Evolutionary conservation across 1,284 basidiomycete species (phyloP).

Genomic region (Trichosporon inkin): DNA sequence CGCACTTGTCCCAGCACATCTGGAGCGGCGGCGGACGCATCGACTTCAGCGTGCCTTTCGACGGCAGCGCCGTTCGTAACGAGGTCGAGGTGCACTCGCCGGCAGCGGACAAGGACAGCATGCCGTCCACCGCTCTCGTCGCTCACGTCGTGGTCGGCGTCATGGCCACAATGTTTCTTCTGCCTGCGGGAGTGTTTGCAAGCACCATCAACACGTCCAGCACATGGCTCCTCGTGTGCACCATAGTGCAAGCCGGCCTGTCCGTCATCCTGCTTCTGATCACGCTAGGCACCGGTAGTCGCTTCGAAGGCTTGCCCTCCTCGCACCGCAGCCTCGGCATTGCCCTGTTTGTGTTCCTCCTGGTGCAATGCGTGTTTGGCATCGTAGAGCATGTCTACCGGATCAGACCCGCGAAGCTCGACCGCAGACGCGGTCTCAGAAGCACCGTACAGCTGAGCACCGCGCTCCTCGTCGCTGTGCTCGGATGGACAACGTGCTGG

Average conservation of each 20-base stretch:
- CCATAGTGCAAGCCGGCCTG: constrained; percentile 56
- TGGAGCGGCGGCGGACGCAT: constrained; percentile 14
- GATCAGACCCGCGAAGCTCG: too few relatives aligned
- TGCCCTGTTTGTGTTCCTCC: constrained; percentile 60
- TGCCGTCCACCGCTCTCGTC: constrained; percentile 46
- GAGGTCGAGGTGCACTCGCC: background rate
- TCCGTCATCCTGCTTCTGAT: constrained; percentile 57
- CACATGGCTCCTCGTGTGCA: constrained; percentile 59
- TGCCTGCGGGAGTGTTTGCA: constrained; percentile 59
- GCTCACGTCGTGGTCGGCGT: constrained; percentile 58
- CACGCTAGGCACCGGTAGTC: constrained; percentile 47
- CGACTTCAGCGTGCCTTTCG: background rate
- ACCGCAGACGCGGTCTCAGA: constrained; percentile 10
- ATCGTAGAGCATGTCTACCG: constrained; percentile 58
- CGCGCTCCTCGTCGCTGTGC: constrained; percentile 33
- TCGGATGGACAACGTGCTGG: constrained; percentile 38
- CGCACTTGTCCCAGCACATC: constrained; percentile 53
- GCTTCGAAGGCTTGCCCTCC: constrained; percentile 42
- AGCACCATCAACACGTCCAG: constrained; percentile 55
- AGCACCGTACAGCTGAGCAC: constrained; percentile 35
- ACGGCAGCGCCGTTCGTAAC: background rate
- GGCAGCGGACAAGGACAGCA: background rate
- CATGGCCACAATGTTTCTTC: constrained; percentile 58
- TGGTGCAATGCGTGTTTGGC: constrained; percentile 59
- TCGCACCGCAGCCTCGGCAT: constrained; percentile 60